These are phyloP conservation scores for Thielaviopsis populi DNA, from an alignment of 2,329 filamentous ascomycete species.

Conservation along the genomic window DNA sequence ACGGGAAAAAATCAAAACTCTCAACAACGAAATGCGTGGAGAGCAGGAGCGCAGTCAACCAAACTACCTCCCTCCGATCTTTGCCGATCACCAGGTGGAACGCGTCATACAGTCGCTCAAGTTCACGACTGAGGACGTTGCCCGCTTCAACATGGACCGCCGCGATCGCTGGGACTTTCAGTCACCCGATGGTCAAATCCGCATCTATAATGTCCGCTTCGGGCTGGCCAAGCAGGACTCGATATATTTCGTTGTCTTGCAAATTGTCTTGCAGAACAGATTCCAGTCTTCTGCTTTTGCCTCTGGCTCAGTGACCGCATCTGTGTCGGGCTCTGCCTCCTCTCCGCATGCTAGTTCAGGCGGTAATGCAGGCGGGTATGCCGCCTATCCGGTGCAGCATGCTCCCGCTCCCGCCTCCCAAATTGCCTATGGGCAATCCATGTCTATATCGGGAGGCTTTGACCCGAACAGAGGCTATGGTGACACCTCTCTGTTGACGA, in stretches of 20 bases:
- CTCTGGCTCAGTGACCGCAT: constrained; percentile 30
- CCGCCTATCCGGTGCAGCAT: not conserved
- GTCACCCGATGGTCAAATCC: constrained; percentile 35
- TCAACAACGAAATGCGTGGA: constrained; percentile 39
- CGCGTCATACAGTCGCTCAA: constrained; percentile 40
- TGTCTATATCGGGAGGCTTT: constrained; percentile 33
- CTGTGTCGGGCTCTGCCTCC: not conserved
- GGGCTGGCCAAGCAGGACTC: constrained; percentile 46
- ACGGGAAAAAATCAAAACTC: constrained; percentile 34
- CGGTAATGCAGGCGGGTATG: not conserved
- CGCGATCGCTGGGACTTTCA: constrained; percentile 42
- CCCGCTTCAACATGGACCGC: constrained; percentile 36
- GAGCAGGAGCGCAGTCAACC: constrained; percentile 44
- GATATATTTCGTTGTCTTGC: constrained; percentile 45
- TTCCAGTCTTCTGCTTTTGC: constrained; percentile 27
- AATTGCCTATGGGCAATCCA: constrained; percentile 29
- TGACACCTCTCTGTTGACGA: constrained; percentile 25
- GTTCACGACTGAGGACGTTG: constrained; percentile 38
- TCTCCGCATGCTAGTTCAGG: not conserved
- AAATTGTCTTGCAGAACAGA: constrained; percentile 26
- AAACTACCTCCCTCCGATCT: constrained; percentile 50
- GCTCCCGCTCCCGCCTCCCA: constrained; percentile 20
- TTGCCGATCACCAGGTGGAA: constrained; percentile 38
- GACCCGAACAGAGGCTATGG: constrained; percentile 30
- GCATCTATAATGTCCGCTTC: constrained; percentile 36